Evolutionary conservation across 208 protist genomes (phyloP), one percentile per base, ranked within the genome.

Genomic region (Wallacemonas sp.): DNA sequence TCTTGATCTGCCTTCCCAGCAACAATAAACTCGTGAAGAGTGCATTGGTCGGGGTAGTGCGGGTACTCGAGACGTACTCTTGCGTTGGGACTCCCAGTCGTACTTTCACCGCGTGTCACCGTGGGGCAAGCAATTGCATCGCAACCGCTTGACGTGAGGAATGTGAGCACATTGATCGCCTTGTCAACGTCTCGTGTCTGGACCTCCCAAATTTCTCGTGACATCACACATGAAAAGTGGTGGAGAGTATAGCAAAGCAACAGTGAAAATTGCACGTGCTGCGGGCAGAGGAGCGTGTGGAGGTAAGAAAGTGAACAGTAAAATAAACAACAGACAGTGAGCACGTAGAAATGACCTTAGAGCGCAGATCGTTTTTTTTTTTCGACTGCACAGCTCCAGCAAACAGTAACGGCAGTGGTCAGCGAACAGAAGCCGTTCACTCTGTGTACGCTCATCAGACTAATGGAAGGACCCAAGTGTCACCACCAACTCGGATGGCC

Each of bases 201-300:
- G 17, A 57, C 32, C 38, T 57, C 50, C 50, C 50, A 57, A 37
- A 57, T 57, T 38, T 57, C 50, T 33, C 50, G 50, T 15, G 50
- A 57, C 50, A 57, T 57, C 17, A 46, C 15, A 48, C 68, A 53
- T n/a, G 33, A 22, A 62, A 24, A 8, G 24, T 41, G 55, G 21
- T 22, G 36, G 13, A 34, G 24, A 48, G 12, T 57, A 27, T 22
- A 1, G 61, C n/a, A 55, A 36, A 39, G 39, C 54, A 63, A 67
- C 54, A 67, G 45, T 5, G 68, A 39, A 24, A 73, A n/a, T 59
- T 37, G 21, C n/a, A n/a, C n/a, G n/a, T n/a, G n/a, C n/a, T n/a
- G n/a, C n/a, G n/a, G n/a, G n/a, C n/a, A n/a, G n/a, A n/a, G n/a
- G n/a, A n/a, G n/a, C n/a, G n/a, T n/a, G n/a, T n/a, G n/a, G n/a